Percentiles rank a stretch among this genome's conserved stretches.
Evolutionary conservation across 2,329 filamentous ascomycete genomes (phyloP).

Genomic region (Ophiostoma ulmi): DNA sequence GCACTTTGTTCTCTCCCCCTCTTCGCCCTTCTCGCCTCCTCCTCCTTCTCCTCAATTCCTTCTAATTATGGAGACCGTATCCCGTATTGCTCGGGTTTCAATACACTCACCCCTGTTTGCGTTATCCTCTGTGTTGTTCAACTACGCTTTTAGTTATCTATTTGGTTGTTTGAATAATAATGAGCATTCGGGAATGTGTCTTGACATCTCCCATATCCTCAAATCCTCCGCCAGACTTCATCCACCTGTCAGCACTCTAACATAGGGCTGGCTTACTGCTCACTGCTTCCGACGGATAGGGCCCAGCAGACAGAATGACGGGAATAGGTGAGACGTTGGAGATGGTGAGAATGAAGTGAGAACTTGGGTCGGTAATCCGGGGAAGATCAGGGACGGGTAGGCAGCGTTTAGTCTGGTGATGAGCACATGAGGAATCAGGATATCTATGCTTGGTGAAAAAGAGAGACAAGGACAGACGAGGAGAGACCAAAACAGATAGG

Average conservation of each 20-base stretch:
- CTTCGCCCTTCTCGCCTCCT: too few species aligned
- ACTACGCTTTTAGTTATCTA: too few species aligned
- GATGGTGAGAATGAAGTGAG: background rate
- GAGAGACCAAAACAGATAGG: background rate
- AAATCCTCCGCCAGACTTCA: background rate
- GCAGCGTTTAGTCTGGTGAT: background rate
- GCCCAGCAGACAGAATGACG: background rate
- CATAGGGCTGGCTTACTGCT: constrained; percentile 6
- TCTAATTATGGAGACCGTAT: background rate
- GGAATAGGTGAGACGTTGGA: constrained; percentile 9
- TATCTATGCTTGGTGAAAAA: background rate
- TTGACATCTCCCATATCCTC: background rate
- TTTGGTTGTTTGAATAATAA: too few species aligned
- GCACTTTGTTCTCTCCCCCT: background rate
- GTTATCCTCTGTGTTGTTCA: background rate
- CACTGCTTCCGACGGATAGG: background rate
- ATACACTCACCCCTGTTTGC: background rate
- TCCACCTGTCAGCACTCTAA: constrained; percentile 5
- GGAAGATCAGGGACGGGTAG: constrained; percentile 3
- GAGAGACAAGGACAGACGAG: background rate
- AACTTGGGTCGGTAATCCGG: background rate
- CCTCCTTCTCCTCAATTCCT: too few species aligned
- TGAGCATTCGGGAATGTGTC: background rate
- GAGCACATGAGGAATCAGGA: background rate
- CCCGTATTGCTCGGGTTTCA: background rate